A percentile compares a stretch with the other conserved stretches of the same genome.
These are phyloP conservation scores for Tardiomyces digboiensis DNA, from an alignment of 1,139 yeast genomes.

Conservation along the genomic window DNA sequence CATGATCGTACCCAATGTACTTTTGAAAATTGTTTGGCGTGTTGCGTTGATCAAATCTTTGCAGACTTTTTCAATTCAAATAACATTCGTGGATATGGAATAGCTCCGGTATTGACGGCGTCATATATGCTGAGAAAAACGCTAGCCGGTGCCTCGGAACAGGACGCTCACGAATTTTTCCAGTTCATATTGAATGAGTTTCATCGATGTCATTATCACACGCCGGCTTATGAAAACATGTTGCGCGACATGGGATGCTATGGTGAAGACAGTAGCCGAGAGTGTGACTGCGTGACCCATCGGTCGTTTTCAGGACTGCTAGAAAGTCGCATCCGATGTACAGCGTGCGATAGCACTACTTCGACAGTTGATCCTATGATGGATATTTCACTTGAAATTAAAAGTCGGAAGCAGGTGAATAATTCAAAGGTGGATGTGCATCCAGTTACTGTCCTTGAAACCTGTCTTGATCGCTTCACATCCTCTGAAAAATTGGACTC, in stretches of 20 bases:
- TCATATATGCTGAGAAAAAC: conserved; percentile 80
- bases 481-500: conserved; percentile 67
- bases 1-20: conserved; percentile 30
- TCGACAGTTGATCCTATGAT: conserved; percentile 80
- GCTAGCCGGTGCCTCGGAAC: conserved; percentile 91
- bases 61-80: conserved; percentile 49
- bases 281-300: conserved; percentile 75
- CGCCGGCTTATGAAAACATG: conserved; percentile 1
- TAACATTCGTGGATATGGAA: conserved; percentile 59
- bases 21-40: conserved; percentile 57
- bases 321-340: conserved; percentile 67
- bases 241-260: conserved; percentile 5
- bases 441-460: conserved; percentile 20
- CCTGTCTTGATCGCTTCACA: conserved; percentile 72
- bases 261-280: conserved; percentile 13
- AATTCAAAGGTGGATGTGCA: background rate
- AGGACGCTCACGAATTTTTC: conserved; percentile 97
- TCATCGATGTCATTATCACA: conserved; percentile 34
- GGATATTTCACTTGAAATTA: conserved; percentile 70
- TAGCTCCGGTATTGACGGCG: conserved; percentile 60
- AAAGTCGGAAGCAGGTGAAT: conserved; percentile 1
- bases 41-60: conserved; percentile 74
- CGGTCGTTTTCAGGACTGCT: conserved; percentile 67
- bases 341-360: conserved; percentile 54
- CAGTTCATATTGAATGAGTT: conserved; percentile 81